Percentiles rank a stretch among this genome's conserved stretches.
These are phyloP conservation scores for Talaromyces sp. DNA, from an alignment of 2,329 filamentous ascomycete genomes.

Conservation along the genomic window DNA sequence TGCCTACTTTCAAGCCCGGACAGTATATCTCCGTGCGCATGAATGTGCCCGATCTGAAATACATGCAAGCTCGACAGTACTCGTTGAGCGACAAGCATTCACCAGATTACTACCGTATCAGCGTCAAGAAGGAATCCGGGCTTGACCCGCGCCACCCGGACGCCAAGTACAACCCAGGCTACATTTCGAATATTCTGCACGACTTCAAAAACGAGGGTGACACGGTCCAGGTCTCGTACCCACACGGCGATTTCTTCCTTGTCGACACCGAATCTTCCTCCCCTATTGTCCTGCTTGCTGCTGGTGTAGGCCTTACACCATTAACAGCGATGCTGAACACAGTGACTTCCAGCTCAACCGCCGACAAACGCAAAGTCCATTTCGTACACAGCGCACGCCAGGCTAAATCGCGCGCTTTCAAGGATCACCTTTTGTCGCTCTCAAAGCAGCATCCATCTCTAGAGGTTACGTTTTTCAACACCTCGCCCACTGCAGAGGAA, in stretches of 20 bases:
- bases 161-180: conserved; percentile 56
- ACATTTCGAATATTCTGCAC: conserved; percentile 68
- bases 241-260: conserved; percentile 60
- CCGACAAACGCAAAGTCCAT: conserved; percentile 51
- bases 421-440: conserved; percentile 50
- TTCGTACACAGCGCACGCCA: conserved; percentile 60
- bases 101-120: conserved; percentile 64
- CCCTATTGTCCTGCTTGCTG: conserved; percentile 61
- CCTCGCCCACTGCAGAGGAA: conserved; percentile 46
- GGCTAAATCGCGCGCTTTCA: conserved; percentile 50
- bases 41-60: conserved; percentile 57
- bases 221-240: conserved; percentile 63
- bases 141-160: conserved; percentile 32
- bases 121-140: conserved; percentile 64
- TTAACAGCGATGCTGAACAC: conserved; percentile 61
- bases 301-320: conserved; percentile 60
- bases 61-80: conserved; percentile 68
- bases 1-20: conserved; percentile 65
- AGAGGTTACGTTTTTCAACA: conserved; percentile 57
- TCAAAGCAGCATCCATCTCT: conserved; percentile 47
- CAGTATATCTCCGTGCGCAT: conserved; percentile 68
- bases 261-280: conserved; percentile 28
- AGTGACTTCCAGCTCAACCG: conserved; percentile 40
- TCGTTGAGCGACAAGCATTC: conserved; percentile 65
- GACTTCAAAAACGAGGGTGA: conserved; percentile 61